Base-by-base conservation (phyloP, 2,329 filamentous ascomycete genomes). In the Sclerotiophoma versabilis region DNA sequence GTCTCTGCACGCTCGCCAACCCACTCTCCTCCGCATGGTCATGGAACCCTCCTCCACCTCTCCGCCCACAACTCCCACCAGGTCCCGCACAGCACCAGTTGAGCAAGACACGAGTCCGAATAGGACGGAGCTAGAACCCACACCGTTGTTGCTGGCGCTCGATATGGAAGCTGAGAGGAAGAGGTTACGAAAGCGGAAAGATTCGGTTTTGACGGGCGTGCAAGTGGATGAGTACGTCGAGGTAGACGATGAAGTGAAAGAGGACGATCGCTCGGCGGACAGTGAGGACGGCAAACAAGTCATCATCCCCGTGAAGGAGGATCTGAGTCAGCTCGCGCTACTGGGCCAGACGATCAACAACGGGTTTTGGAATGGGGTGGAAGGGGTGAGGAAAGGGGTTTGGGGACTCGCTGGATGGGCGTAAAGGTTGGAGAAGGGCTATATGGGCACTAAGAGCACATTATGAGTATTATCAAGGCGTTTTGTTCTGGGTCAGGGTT, bases 21-120 rank as follows among this genome's bases (percentile, higher is more conserved):
- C 51, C 17, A 54, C 51, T 5, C 51, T 54, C 10, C 51, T 54
- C 15, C 46, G 51, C 45, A 54, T 54, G 51, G 45, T 54, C 17
- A 46, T 44, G 33, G 27, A 41, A 11, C 34, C 33, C n/a, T 33
- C 42, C 17, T 22, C 23, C 11, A 33, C 32, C 32, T 25, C 45
- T 3, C 11, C 50, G 6, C 30, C 50, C 19, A 6, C 39, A 26
- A 39, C 39, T n/a, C 23, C 51, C 4, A 30, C 33, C 4, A 34
- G 23, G 14, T 1, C 26, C 2, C 2, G 39, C 23, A 17, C 22
- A 10, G 32, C 45, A 17, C 7, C 33, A 9, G 5, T 27, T 0
- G 14, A 45, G 9, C 5, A 25, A 11, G 37, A 43, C 9, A 17
- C 42, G 7, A 49, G 32, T 29, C 39, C 46, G 0, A 49, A 36